Conservation (phyloP, 2,329 filamentous ascomycete species). For the Xylaria hypoxylon region DNA sequence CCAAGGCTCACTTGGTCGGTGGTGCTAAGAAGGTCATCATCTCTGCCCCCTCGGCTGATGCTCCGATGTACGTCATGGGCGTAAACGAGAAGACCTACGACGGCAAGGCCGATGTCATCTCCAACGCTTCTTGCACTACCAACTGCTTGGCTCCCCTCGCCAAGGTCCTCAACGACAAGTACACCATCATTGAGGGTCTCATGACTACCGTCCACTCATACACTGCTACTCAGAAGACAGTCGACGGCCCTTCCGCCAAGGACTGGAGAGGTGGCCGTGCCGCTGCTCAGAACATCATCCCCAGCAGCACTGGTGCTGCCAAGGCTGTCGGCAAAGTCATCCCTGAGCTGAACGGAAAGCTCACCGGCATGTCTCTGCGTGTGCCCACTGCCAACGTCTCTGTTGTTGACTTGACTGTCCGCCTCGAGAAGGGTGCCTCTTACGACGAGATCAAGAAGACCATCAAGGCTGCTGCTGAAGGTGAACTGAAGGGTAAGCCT, state of each 20-base stretch:
- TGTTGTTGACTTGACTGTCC: slow-evolving; percentile 95
- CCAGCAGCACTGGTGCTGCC: slow-evolving; percentile 97
- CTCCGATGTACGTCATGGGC: slow-evolving; percentile 99
- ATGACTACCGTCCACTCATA: slow-evolving; percentile 99
- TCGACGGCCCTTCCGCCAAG: slow-evolving; percentile 97
- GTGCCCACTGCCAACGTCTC: slow-evolving; percentile 99
- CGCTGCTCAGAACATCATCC: slow-evolving; percentile 99
- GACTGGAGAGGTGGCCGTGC: slow-evolving; percentile 99
- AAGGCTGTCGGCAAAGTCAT: slow-evolving; percentile 99
- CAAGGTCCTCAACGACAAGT: slow-evolving; percentile 99
- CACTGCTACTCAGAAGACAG: slow-evolving; percentile 99
- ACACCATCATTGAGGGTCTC: slow-evolving; percentile 95
- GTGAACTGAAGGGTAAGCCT: slow-evolving; percentile 82
- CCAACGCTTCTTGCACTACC: slow-evolving; percentile 99
- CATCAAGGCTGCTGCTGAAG: slow-evolving; percentile 88
- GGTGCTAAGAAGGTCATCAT: slow-evolving; percentile 98
- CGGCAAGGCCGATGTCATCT: slow-evolving; percentile 90
- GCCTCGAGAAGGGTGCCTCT: slow-evolving; percentile 87
- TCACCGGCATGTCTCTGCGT: slow-evolving; percentile 99
- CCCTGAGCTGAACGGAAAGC: slow-evolving; percentile 97
- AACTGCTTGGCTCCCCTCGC: slow-evolving; percentile 99
- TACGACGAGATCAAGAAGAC: slow-evolving; percentile 94
- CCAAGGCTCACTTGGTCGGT: slow-evolving; percentile 90
- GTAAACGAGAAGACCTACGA: slow-evolving; percentile 97
- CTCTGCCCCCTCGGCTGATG: slow-evolving; percentile 92